phyloP scores from a whole-genome alignment of 2,329 filamentous ascomycete species.

The Alternaria sp. region DNA sequence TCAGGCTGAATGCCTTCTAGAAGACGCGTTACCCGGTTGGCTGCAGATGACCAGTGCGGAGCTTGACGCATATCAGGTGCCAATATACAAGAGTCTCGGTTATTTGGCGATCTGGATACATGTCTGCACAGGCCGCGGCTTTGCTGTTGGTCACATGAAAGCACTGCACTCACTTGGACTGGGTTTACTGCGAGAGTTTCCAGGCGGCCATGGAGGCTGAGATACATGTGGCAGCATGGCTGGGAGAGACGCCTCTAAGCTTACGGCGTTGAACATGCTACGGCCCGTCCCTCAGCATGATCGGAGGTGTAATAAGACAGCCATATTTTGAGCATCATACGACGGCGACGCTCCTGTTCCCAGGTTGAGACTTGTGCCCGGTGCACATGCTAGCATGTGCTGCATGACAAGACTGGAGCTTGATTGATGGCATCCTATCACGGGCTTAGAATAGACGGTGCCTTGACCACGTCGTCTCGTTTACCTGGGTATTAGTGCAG shows the following conservation, averaged over 20 bases:
- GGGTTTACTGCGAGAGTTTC: neutral
- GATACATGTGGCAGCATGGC: neutral
- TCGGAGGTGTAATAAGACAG: slow-evolving; percentile 17
- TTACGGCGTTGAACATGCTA: slow-evolving; percentile 21
- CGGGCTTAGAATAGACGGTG: slow-evolving; percentile 20
- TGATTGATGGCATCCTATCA: slow-evolving; percentile 38
- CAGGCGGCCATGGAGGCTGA: neutral
- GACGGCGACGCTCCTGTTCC: slow-evolving; percentile 5
- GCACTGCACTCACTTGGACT: neutral
- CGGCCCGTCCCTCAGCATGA: slow-evolving; percentile 40
- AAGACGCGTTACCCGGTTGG: slow-evolving; percentile 31
- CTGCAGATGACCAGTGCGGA: slow-evolving; percentile 30
- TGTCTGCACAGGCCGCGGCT: slow-evolving; percentile 15
- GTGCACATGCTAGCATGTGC: slow-evolving; percentile 18
- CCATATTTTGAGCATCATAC: neutral
- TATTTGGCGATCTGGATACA: slow-evolving; percentile 42
- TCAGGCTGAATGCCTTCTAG: slow-evolving; percentile 35
- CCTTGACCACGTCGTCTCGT: slow-evolving; percentile 18
- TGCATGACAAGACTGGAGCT: slow-evolving; percentile 32
- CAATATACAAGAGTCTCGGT: slow-evolving; percentile 42
- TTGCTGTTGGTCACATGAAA: slow-evolving; percentile 41
- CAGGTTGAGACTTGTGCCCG: slow-evolving; percentile 4
- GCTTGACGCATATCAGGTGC: slow-evolving; percentile 38
- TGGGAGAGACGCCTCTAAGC: slow-evolving; percentile 2
- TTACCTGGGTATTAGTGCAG: slow-evolving; percentile 26